Percentiles rank a stretch among this genome's conserved stretches.
These are phyloP conservation scores for Metrosideros polymorpha DNA, from an alignment of 441 rosid species.

Conservation along the genomic window DNA sequence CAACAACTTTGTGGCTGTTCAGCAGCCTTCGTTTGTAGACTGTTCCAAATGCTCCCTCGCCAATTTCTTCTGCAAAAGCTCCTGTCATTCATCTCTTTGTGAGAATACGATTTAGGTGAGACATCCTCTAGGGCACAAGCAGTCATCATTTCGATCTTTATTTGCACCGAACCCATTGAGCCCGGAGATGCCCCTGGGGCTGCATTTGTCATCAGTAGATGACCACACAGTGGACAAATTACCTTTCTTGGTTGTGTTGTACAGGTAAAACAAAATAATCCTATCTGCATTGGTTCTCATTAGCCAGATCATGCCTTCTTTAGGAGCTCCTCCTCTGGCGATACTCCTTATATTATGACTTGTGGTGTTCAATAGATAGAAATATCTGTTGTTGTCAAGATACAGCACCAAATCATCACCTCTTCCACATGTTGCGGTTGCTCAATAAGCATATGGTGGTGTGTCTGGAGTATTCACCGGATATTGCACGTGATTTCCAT, in stretches of 20 bases:
- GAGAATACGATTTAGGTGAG: background rate
- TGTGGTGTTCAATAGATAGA: background rate
- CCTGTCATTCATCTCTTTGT: background rate
- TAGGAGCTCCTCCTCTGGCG: background rate
- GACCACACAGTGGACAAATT: background rate
- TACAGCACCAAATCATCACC: background rate
- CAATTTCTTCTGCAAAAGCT: background rate
- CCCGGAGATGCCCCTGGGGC: background rate
- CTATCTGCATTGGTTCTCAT: background rate
- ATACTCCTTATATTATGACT: background rate
- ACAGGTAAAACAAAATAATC: background rate
- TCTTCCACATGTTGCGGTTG: background rate
- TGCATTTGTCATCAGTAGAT: background rate
- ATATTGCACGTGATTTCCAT: constrained; percentile 15
- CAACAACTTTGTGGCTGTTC: background rate
- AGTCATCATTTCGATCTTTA: background rate
- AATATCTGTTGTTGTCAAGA: background rate
- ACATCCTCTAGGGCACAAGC: background rate
- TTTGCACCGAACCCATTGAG: background rate
- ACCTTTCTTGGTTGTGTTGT: background rate
- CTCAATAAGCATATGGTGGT: background rate
- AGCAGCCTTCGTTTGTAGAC: background rate
- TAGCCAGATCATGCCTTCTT: background rate
- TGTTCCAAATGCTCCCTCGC: background rate
- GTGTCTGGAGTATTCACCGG: background rate